These are phyloP conservation scores for Isoetes taiwanensis DNA, from an alignment of 75 land plant species.

Conservation along the genomic window DNA sequence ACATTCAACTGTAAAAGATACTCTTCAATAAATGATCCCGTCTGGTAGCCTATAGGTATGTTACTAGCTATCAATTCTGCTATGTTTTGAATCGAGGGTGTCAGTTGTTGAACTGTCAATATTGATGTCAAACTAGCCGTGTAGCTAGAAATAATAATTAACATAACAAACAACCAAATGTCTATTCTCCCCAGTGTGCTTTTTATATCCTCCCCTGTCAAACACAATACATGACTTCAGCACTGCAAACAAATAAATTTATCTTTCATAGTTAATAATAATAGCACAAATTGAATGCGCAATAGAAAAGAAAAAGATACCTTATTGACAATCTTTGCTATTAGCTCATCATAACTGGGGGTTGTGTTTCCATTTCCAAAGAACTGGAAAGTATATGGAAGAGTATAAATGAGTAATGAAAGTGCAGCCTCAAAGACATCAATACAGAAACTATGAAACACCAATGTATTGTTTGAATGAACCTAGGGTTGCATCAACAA, in stretches of 20 bases:
- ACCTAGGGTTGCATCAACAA: conserved; percentile 13
- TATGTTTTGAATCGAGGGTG: conserved; percentile 24
- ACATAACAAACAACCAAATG: no score
- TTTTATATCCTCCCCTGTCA: no score
- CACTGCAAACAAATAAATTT: no score
- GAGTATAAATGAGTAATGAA: conserved; percentile 14
- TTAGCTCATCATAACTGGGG: conserved; percentile 2
- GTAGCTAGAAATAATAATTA: no score
- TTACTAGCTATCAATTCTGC: conserved; percentile 23
- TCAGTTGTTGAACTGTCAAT: conserved; percentile 34
- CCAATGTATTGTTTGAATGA: background rate
- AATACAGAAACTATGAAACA: conserved; percentile 29
- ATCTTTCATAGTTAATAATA: no score
- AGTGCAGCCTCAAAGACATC: conserved; percentile 43
- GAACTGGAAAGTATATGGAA: conserved; percentile 8
- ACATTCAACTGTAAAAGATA: conserved; percentile 19
- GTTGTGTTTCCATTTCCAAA: background rate
- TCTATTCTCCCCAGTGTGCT: no score
- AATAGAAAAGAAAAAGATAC: background rate
- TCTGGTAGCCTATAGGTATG: conserved; percentile 30
- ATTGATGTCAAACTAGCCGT: conserved; percentile 52
- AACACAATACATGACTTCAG: no score
- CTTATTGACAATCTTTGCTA: conserved; percentile 1
- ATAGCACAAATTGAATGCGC: no score
- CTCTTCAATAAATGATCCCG: conserved; percentile 23